Evolutionary conservation across 176 grass and related monocot species (phyloP).

Genomic region (Aegilops tauschii): DNA sequence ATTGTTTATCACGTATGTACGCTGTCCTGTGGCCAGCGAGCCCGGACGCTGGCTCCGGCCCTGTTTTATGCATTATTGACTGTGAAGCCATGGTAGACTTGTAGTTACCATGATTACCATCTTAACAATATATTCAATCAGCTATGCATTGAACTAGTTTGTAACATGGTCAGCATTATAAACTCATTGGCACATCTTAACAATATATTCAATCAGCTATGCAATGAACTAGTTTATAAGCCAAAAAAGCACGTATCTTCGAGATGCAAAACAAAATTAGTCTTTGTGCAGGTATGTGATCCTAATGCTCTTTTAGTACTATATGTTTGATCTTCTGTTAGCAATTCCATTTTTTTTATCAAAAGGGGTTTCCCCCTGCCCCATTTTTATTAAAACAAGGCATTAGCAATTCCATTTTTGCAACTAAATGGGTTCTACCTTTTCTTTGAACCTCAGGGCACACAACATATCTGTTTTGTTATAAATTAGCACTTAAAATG

Average conservation of each 20-base stretch:
- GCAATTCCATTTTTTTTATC: background rate
- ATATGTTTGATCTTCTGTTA: conserved; percentile 5
- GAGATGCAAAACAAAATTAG: background rate
- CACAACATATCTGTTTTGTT: background rate
- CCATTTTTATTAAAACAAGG: background rate
- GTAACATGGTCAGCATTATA: background rate
- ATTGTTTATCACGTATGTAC: no score
- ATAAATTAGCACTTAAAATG: background rate
- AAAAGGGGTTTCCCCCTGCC: no score
- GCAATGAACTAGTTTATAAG: background rate
- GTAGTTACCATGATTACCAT: background rate
- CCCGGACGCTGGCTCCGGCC: no score
- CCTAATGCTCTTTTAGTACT: background rate
- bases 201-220: background rate
- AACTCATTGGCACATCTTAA: no score
- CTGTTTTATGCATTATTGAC: background rate
- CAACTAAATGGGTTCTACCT: background rate
- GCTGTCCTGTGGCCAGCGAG: no score
- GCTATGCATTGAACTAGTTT: background rate
- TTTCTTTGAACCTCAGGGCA: background rate
- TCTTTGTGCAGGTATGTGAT: background rate
- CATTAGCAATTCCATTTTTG: background rate
- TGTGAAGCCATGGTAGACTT: background rate
- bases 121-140: background rate
- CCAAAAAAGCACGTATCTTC: background rate